These are phyloP conservation scores for Calocybe gambosa DNA, from an alignment of 1,284 basidiomycete species.

Conservation along the genomic window DNA sequence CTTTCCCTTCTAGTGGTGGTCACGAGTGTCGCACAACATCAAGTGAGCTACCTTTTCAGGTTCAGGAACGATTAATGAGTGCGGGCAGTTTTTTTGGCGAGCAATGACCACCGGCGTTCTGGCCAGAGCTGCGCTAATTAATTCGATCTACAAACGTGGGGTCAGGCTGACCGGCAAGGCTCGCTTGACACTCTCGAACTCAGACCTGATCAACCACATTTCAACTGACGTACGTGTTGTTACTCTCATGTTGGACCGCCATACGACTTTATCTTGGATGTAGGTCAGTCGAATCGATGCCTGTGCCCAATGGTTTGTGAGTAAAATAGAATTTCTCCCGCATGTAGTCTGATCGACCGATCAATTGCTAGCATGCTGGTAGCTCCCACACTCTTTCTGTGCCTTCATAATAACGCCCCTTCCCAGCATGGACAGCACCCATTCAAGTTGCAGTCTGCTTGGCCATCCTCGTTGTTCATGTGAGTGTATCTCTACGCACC, in stretches of 20 bases:
- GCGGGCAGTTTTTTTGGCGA: constrained; percentile 66
- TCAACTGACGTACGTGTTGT: constrained; percentile 52
- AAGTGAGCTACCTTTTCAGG: constrained; percentile 30
- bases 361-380: constrained; percentile 36
- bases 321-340: constrained; percentile 20
- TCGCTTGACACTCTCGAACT: constrained; percentile 58
- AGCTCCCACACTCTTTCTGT: background rate
- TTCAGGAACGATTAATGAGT: constrained; percentile 4
- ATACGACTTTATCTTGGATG: constrained; percentile 2
- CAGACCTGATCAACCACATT: constrained; percentile 71
- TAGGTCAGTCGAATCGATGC: constrained; percentile 53
- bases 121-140: constrained; percentile 66
- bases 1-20: constrained; percentile 59
- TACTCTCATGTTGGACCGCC: constrained; percentile 5
- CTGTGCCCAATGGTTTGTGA: constrained; percentile 65
- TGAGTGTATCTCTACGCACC: constrained; percentile 19
- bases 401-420: constrained; percentile 14
- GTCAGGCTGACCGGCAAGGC: constrained; percentile 62
- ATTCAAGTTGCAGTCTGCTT: constrained; percentile 61
- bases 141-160: constrained; percentile 70
- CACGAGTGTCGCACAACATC: constrained; percentile 56
- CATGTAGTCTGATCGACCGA: background rate
- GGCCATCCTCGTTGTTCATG: constrained; percentile 56
- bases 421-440: constrained; percentile 57
- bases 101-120: constrained; percentile 70